These are phyloP conservation scores for Penicillium sclerotiorum DNA, from an alignment of 2,329 filamentous ascomycete genomes.

Conservation along the genomic window DNA sequence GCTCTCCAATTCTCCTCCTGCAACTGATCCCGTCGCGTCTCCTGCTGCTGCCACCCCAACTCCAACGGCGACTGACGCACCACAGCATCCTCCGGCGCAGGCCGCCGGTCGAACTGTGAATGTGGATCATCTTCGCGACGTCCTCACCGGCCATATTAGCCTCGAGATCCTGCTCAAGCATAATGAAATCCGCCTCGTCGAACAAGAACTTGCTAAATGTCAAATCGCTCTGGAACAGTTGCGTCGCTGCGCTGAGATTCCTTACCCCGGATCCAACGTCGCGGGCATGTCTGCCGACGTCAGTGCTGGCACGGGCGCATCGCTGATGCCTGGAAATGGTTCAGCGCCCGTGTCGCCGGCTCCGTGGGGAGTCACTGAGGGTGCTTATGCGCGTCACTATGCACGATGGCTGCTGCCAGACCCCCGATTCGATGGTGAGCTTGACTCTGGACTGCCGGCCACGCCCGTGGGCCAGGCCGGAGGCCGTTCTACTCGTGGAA, in stretches of 20 bases:
- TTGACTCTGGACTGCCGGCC: slow-evolving; percentile 30
- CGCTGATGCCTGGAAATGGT: slow-evolving; percentile 65
- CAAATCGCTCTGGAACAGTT: slow-evolving; percentile 92
- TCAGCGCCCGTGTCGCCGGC: slow-evolving; percentile 75
- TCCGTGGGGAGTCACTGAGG: slow-evolving; percentile 87
- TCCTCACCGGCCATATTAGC: slow-evolving; percentile 83
- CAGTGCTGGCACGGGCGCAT: slow-evolving; percentile 72
- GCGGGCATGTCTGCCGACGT: slow-evolving; percentile 65
- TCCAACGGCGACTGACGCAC: slow-evolving; percentile 17
- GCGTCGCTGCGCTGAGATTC: slow-evolving; percentile 87
- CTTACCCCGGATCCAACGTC: slow-evolving; percentile 74
- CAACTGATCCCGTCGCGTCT: slow-evolving; percentile 5
- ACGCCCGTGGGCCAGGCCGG: slow-evolving; percentile 51
- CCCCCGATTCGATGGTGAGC: slow-evolving; percentile 74
- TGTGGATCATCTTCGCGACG: slow-evolving; percentile 62
- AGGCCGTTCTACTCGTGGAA: slow-evolving; percentile 78
- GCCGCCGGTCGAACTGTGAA: slow-evolving; percentile 28
- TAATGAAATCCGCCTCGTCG: slow-evolving; percentile 88
- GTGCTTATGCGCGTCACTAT: slow-evolving; percentile 92
- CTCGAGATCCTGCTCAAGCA: slow-evolving; percentile 93
- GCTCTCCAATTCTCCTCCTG: slow-evolving; percentile 1
- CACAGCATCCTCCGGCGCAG: slow-evolving; percentile 19
- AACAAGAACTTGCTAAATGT: slow-evolving; percentile 95
- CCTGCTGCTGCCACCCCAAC: neutral
- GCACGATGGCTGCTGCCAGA: slow-evolving; percentile 93